Percentiles rank a stretch among this genome's conserved stretches.
Evolutionary conservation across 495 filamentous ascomycete genomes (phyloP).

Genomic region (Hypoxylon crocopeplum): DNA sequence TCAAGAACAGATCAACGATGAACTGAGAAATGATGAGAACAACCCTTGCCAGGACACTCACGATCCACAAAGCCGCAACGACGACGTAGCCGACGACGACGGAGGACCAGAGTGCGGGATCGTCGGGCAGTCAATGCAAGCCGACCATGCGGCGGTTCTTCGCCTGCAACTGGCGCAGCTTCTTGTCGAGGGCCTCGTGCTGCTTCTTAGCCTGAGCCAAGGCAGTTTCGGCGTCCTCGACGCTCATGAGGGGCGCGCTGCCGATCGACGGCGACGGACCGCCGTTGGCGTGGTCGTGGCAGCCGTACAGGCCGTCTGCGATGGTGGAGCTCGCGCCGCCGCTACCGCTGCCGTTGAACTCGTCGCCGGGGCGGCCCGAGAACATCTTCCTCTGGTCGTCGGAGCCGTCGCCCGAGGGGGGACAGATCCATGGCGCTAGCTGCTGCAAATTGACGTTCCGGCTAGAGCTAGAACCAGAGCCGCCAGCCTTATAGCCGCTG

Average conservation of each 20-base stretch:
- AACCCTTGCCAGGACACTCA: neutral
- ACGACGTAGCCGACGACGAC: neutral
- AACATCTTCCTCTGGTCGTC: slow-evolving; percentile 38
- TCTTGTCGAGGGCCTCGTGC: slow-evolving; percentile 73
- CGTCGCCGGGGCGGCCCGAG: slow-evolving; percentile 31
- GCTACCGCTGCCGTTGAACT: slow-evolving; percentile 18
- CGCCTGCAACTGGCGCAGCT: slow-evolving; percentile 63
- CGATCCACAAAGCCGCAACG: slow-evolving; percentile 26
- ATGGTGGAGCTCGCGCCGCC: neutral
- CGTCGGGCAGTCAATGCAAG: slow-evolving; percentile 44
- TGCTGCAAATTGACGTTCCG: slow-evolving; percentile 42
- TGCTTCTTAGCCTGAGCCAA: slow-evolving; percentile 67
- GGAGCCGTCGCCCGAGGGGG: slow-evolving; percentile 36
- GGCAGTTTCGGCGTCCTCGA: slow-evolving; percentile 68
- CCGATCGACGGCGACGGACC: slow-evolving; percentile 47
- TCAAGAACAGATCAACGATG: neutral
- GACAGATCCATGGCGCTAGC: slow-evolving; percentile 55
- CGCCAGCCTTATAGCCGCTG: slow-evolving; percentile 44
- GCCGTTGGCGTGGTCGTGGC: slow-evolving; percentile 29
- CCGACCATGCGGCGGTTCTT: slow-evolving; percentile 58
- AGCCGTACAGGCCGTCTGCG: slow-evolving; percentile 24
- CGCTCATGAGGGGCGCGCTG: slow-evolving; percentile 56
- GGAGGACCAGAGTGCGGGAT: too few relatives aligned
- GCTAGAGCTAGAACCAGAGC: slow-evolving; percentile 39
- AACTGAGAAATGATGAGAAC: neutral